Base-by-base conservation (phyloP, 2,329 filamentous ascomycete species). In the Colletotrichum echinochloae region DNA sequence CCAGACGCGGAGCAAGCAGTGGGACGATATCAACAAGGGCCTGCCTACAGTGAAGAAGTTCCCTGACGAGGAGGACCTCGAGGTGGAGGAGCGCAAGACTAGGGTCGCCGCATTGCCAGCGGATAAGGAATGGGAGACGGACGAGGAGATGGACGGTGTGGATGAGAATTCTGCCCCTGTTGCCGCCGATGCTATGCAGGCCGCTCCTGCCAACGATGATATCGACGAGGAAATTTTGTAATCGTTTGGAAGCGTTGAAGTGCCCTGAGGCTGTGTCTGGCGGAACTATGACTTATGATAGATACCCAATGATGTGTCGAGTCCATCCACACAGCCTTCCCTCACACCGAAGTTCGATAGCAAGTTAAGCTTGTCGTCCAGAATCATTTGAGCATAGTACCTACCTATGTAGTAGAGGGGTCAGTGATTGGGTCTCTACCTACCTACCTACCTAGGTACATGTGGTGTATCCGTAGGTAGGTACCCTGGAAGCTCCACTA, bases 1-100 rank as follows among this genome's bases (percentile, higher is more conserved):
- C 11, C 83, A 88, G 74, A 76, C 80, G 51, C 80, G 89, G 71
- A 82, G 83, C 26, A 87, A 87, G 77, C 80, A 80, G 5, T 91
- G 89, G 89, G 87, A 90, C 2, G 85, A 88, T 9, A 81, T 90
- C 74, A 91, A 90, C 77, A 83, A 82, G 74, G 35, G 66, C 6
- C 44, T 55, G 26, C 57, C 46, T 11, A 28, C 20, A 26, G 18
- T 26, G 14, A 66, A 65, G 46, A 71, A 72, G 51, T 66, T 73
- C 12, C 64, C 72, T n/a, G 48, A 56, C 16, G 77, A 75, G n/a
- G 76, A 72, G n/a, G 75, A 76, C 20, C 74, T 65, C 1, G 64
- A 77, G 44, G 74, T 67, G 37, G 76, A 74, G 5, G 68, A 64
- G 55, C 70, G 35, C 33, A 74, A 73, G 26, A 61, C 71, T 26